phyloP scores from a whole-genome alignment of 2,329 filamentous ascomycete species.

The Endocalyx cinctus region DNA sequence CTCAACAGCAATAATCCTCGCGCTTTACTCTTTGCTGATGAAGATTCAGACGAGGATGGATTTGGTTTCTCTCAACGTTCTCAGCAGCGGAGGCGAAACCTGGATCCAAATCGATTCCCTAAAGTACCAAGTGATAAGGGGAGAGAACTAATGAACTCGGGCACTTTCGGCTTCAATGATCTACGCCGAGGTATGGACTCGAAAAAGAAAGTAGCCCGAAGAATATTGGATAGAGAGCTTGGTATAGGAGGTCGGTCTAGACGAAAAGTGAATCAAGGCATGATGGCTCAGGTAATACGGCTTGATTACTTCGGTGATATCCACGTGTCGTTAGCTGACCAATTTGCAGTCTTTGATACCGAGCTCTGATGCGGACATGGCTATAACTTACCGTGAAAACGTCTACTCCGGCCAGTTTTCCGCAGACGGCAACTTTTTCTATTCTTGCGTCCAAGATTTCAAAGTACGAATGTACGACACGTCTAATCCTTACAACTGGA shows the following conservation, averaged over 20 bases:
- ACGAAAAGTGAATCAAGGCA: constrained; percentile 54
- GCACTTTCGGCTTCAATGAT: constrained; percentile 70
- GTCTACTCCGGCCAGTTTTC: constrained; percentile 97
- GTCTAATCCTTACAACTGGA: constrained; percentile 91
- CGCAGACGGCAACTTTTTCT: constrained; percentile 96
- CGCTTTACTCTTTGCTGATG: constrained; percentile 30
- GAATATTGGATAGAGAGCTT: constrained; percentile 77
- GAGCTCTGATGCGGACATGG: constrained; percentile 70
- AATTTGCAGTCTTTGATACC: constrained; percentile 71
- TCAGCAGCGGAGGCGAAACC: constrained; percentile 11
- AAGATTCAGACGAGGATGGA: constrained; percentile 28
- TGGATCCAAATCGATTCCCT: constrained; percentile 64
- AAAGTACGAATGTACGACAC: constrained; percentile 97
- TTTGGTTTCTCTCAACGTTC: constrained; percentile 1
- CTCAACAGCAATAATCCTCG: constrained; percentile 35
- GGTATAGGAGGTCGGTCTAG: constrained; percentile 61
- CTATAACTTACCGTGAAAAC: constrained; percentile 79
- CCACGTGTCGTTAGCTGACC: too few species aligned
- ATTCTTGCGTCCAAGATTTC: constrained; percentile 86
- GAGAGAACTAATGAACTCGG: constrained; percentile 72
- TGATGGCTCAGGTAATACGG: constrained; percentile 61
- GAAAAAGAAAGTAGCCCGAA: constrained; percentile 60
- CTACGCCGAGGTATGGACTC: constrained; percentile 38
- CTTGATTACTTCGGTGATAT: not conserved
- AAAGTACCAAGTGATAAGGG: constrained; percentile 79